Evolutionary conservation across 495 filamentous ascomycete genomes (phyloP), one percentile per base, ranked within the genome.

Genomic region (Talaromyces liani): DNA sequence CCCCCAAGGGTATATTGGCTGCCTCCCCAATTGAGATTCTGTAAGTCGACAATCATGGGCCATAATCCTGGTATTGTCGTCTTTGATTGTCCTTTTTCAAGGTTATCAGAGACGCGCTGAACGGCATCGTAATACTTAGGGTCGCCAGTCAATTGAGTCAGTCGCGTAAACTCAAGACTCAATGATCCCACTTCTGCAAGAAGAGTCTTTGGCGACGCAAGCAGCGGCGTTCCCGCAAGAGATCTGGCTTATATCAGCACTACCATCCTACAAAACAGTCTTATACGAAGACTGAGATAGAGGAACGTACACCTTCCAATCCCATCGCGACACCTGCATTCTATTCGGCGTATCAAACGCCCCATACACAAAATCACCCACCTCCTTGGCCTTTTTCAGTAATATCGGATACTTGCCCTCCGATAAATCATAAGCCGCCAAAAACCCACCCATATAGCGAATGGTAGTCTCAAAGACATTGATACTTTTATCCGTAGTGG

Each of bases 271-370:
- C 27, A 27, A 27, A 5, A 27, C 4, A 27, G 27, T 5, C 27
- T 5, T 27, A 27, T 27, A 27, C 27, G 4, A 5, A 27, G 2
- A 27, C 27, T 16, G 54, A 31, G 6, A 27, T 27, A 57, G 10
- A 33, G 4, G 8, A 34, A 58, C 62, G 18, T 47, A 64, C 63
- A 31, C 56, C 41, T 64, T 45, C 63, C 63, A 64, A 12, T 60
- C 41, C 63, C 63, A 64, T 9, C 63, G 63, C 8, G 63, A 49
- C 1, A 64, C 71, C 9, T 93, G 94, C 91, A 99, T 95, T 61
- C 91, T 83, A 70, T 98, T 98, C 2, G 91, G 91, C 14, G 94
- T 98, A 72, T 99, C 94, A 72, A 99, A 99, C 8, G 90, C 87
- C 63, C 89, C 85, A 77, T 92, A 96, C 36, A 98, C 74, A 59